Evolutionary conservation across 225 moss, liverwort and hornwort genomes (phyloP), one percentile per base, ranked within the genome.

Genomic region (Polytrichum formosum): DNA sequence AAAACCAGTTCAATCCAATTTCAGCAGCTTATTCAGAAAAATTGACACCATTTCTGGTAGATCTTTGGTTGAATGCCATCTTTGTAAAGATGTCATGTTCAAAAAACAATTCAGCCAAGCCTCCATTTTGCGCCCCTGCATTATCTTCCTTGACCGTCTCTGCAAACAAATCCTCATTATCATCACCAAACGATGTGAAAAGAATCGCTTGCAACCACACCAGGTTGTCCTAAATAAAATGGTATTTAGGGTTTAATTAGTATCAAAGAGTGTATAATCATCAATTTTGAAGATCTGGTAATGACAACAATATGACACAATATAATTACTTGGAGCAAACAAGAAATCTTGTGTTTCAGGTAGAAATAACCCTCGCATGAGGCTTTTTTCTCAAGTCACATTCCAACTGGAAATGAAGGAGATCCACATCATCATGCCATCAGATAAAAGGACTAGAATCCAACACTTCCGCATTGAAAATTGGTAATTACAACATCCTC

Each of bases 151-250:
- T 79, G 75, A 79, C 53, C 23, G 53, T 80, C 79, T 62, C 75
- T 72, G 78, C 60, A 64, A 74, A 75, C 53, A 74, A 26, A 35
- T 31, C 54, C 21, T 79, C 64, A 21, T 85, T 83, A 53, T 85
- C 85, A 61, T 77, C 81, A 23, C 85, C 86, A 74, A 89, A 89
- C 63, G n/a, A 86, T 89, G 70, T 89, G 86, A 64, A 84, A 81
- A 61, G 83, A 62, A 56, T 77, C 69, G 55, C 74, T 76, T 16
- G 61, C 76, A 73, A 69, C 80, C 29, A 64, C 74, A 25, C 74
- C 31, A 76, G 76, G 56, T 73, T 75, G 77, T 26, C 66, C 73
- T 74, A 69, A 68, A 72, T 6, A 20, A 20, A 58, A 2, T 20
- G 20, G 6, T 20, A 1, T 21, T 58, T 58, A n/a, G n/a, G n/a